These are phyloP conservation scores for Incumbomyces delicatus DNA, from an alignment of 2,329 filamentous ascomycete species.

Conservation along the genomic window DNA sequence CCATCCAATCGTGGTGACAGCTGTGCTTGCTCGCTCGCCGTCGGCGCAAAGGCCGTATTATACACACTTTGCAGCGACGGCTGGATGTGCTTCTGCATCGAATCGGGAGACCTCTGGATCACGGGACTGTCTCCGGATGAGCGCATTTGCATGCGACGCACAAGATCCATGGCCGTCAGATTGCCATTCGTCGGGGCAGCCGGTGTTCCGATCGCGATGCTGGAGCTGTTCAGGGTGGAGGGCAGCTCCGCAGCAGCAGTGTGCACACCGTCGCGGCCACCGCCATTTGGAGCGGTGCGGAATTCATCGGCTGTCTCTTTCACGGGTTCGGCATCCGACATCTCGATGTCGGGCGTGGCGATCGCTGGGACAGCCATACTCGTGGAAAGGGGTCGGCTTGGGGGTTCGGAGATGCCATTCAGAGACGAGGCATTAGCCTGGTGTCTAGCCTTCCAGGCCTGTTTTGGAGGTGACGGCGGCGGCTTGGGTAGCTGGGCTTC, in stretches of 20 bases:
- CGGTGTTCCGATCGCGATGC: conserved; percentile 1
- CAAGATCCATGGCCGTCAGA: conserved; percentile 10
- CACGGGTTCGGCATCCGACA: conserved; percentile 12
- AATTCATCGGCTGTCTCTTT: not conserved
- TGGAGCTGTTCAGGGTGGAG: conserved; percentile 27
- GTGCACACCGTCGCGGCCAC: conserved; percentile 29
- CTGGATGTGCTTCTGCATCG: conserved; percentile 6
- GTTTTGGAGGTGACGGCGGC: conserved; percentile 4
- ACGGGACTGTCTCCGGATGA: conserved; percentile 7
- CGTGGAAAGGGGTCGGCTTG: not conserved
- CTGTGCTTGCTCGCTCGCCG: conserved; percentile 27
- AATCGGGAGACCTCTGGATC: conserved; percentile 2
- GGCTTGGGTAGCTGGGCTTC: not conserved
- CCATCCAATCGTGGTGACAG: conserved; percentile 11
- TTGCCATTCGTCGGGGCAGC: not conserved
- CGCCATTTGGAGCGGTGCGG: not conserved
- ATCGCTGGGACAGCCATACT: not conserved
- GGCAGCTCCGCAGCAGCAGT: conserved; percentile 38
- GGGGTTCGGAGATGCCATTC: not conserved
- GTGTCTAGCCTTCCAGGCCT: not conserved
- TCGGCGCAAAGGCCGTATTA: conserved; percentile 36
- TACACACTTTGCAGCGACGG: conserved; percentile 33
- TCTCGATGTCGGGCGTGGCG: conserved; percentile 8
- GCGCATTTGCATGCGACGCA: conserved; percentile 14
- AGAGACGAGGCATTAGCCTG: not conserved